phyloP scores from a whole-genome alignment of 179 eudicot species.

The Spinacia oleracea region DNA sequence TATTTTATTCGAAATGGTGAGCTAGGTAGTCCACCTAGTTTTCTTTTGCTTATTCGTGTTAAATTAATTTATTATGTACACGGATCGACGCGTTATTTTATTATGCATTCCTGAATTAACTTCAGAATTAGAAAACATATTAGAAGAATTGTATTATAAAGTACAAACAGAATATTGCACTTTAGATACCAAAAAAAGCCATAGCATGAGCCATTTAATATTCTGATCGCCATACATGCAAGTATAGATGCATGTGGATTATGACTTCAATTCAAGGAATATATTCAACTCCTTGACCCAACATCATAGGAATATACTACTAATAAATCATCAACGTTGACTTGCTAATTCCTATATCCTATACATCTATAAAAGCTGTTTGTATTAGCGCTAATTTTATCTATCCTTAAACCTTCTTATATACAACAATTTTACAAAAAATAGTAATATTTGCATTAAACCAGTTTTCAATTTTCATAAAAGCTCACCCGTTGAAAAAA shows the following conservation, averaged over 20 bases:
- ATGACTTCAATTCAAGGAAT: conserved; percentile 22
- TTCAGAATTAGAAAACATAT: too few relatives aligned
- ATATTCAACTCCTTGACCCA: conserved; percentile 27
- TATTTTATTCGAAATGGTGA: too few relatives aligned
- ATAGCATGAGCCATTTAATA: not conserved
- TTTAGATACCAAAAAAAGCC: not conserved
- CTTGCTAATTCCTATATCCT: not conserved
- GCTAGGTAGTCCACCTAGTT: too few relatives aligned
- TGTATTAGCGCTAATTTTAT: not conserved
- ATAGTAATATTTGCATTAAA: not conserved
- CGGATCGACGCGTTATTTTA: too few relatives aligned
- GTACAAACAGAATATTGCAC: not conserved
- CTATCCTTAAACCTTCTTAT: not conserved
- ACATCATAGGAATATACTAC: conserved; percentile 23
- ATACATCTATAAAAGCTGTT: conserved; percentile 21
- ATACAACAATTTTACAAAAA: not conserved
- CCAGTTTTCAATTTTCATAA: not conserved
- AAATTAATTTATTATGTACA: not conserved
- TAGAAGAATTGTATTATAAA: too few relatives aligned
- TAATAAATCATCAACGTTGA: not conserved
- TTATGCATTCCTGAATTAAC: too few relatives aligned
- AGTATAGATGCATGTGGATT: conserved; percentile 26
- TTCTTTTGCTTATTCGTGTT: not conserved
- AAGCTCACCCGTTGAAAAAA: not conserved
- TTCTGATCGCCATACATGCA: not conserved